Evolutionary conservation across 805 yeast genomes (phyloP).

Genomic region (Pichia insulana): DNA sequence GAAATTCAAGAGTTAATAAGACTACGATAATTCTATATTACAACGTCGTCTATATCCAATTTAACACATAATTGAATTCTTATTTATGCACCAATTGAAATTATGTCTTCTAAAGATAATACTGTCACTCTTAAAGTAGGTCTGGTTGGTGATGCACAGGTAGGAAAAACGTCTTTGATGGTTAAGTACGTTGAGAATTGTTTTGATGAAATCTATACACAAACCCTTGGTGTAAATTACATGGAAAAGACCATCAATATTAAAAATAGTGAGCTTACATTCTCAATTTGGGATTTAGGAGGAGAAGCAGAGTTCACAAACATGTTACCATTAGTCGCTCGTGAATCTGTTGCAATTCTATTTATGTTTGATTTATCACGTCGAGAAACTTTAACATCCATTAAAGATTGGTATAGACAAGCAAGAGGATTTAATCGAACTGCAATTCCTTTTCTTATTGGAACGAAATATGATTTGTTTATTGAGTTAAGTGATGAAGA

Average conservation of each 20-base stretch:
- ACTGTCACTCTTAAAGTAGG: slow-evolving; percentile 77
- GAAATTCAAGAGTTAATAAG: too few relatives aligned
- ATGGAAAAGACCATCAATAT: slow-evolving; percentile 84
- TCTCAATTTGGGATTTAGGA: slow-evolving; percentile 92
- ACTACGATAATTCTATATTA: too few relatives aligned
- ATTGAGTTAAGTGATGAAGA: slow-evolving; percentile 70
- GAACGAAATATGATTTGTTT: slow-evolving; percentile 88
- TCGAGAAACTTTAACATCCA: slow-evolving; percentile 74
- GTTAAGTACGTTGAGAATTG: slow-evolving; percentile 94
- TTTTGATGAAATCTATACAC: slow-evolving; percentile 85
- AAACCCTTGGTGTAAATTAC: slow-evolving; percentile 90
- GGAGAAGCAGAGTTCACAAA: slow-evolving; percentile 93
- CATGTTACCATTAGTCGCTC: slow-evolving; percentile 88
- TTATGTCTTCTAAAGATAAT: slow-evolving; percentile 20
- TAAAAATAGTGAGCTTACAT: slow-evolving; percentile 79
- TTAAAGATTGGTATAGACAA: slow-evolving; percentile 92
- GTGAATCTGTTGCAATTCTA: slow-evolving; percentile 85
- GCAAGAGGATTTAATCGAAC: slow-evolving; percentile 83
- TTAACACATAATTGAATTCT: too few relatives aligned
- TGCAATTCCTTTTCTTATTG: slow-evolving; percentile 85
- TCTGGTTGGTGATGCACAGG: slow-evolving; percentile 89
- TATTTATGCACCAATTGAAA: too few relatives aligned
- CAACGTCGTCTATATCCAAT: too few relatives aligned
- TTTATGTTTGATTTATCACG: slow-evolving; percentile 88
- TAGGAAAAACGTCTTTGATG: slow-evolving; percentile 94